A percentile compares a stretch with the other conserved stretches of the same genome.
Evolutionary conservation across 1,284 basidiomycete genomes (phyloP).

Genomic region (Bothia castanella): DNA sequence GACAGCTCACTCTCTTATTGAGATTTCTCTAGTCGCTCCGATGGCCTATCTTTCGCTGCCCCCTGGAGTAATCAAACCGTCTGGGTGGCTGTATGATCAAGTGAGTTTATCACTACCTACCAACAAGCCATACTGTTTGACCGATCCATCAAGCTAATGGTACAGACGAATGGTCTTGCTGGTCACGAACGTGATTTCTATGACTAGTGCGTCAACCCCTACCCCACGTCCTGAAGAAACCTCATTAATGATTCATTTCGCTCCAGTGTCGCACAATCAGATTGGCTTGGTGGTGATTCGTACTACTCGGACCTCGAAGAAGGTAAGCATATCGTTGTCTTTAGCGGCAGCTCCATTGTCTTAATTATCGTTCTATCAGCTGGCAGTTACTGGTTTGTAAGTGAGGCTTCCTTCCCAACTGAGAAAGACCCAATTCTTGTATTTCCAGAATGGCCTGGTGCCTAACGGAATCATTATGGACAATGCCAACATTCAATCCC

Average conservation of each 20-base stretch:
- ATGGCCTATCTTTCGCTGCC: conserved; percentile 1
- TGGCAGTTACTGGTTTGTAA: conserved; percentile 6
- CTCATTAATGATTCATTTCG: background rate
- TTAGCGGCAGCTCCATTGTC: background rate
- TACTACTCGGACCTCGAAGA: conserved; percentile 4
- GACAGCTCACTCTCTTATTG: too few relatives aligned
- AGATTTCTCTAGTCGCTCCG: background rate
- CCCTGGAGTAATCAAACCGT: conserved; percentile 2
- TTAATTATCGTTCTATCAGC: background rate
- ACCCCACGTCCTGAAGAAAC: background rate
- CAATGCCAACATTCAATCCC: conserved; percentile 35
- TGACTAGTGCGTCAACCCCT: background rate
- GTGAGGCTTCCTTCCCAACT: background rate
- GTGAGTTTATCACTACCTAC: background rate
- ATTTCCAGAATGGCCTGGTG: conserved; percentile 3
- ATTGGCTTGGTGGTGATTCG: conserved; percentile 4
- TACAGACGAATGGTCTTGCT: conserved; percentile 5
- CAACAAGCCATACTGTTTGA: background rate
- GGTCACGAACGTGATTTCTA: conserved; percentile 6
- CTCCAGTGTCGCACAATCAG: conserved; percentile 1
- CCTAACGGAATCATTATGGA: conserved; percentile 1
- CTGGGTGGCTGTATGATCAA: conserved; percentile 5
- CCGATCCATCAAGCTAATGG: background rate
- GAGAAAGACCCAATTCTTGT: background rate
- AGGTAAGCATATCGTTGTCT: background rate